A percentile compares a stretch with the other conserved stretches of the same genome.
Conservation (phyloP, 176 grass and related monocot genomes). For the Oropetium thomaeum region DNA sequence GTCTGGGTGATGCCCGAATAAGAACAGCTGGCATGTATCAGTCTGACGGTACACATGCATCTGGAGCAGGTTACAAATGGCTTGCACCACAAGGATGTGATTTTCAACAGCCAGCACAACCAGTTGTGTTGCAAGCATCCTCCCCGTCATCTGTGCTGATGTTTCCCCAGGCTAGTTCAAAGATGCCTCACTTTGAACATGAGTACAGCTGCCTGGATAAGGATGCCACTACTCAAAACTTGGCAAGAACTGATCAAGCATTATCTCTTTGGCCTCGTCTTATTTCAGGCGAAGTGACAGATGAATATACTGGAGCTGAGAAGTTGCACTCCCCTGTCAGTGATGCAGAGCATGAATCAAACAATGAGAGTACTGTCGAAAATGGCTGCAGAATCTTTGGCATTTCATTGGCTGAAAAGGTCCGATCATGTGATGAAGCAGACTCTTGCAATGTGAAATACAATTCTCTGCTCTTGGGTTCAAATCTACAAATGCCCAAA, state of each 20-base stretch:
- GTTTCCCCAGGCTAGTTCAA: conserved; percentile 43
- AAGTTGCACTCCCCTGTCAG: conserved; percentile 31
- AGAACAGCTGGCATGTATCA: conserved; percentile 36
- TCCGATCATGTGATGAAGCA: conserved; percentile 33
- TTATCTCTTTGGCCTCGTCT: conserved; percentile 44
- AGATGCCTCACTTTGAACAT: conserved; percentile 25
- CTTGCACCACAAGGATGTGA: conserved; percentile 32
- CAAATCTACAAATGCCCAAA: conserved; percentile 38
- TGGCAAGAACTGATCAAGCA: conserved; percentile 35
- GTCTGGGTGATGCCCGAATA: conserved; percentile 37
- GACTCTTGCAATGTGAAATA: conserved; percentile 19
- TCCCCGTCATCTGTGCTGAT: conserved; percentile 60
- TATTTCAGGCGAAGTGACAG: conserved; percentile 29
- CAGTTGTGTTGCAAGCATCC: conserved; percentile 40
- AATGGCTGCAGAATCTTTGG: conserved; percentile 71
- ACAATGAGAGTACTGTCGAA: conserved; percentile 23
- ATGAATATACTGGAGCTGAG: conserved; percentile 22
- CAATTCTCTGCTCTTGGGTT: conserved; percentile 34
- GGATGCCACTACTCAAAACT: conserved; percentile 20
- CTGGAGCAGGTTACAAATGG: conserved; percentile 45
- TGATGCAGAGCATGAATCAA: conserved; percentile 31
- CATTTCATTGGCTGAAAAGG: conserved; percentile 54
- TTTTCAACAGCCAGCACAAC: conserved; percentile 31
- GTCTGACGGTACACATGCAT: conserved; percentile 28
- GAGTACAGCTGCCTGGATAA: conserved; percentile 17